Evolutionary conservation across 148 eudicot species (phyloP), one percentile per base, ranked within the genome.

Genomic region (Oxyria digyna): DNA sequence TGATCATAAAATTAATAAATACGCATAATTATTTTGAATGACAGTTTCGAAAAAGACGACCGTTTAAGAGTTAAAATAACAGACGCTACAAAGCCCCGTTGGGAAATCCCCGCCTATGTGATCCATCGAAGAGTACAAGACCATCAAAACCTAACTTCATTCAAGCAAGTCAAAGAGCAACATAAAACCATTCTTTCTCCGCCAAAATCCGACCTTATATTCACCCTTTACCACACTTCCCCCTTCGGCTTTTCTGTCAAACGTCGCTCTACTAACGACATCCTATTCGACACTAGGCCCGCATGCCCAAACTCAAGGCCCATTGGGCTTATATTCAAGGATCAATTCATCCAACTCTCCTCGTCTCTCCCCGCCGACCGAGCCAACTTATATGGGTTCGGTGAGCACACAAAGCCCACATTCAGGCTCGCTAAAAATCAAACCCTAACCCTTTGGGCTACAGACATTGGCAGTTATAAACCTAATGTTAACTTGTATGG

Each of bases 241-340:
- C 97, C 92, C 7, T 89, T 91, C 69, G 73, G 78, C 59, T 91
- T 91, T 84, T 24, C 90, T 76, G 69, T 91, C 75, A 17, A 75
- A 68, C 87, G 90, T 18, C 78, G 73, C 70, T 83, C 91, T 76
- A 71, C 88, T 75, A 31, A 42, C 17, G 86, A 81, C 59, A 68
- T 74, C 72, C 83, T 83, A 74, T 80, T 83, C 74, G 37, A 73
- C 74, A 15, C 85, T 68, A 38, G 41, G 7, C 41, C 41, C 41
- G 24, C 57, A 9, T 4, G 73, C 6, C 78, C 81, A 0, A 38
- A 38, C 8, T 5, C 84, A 69, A 29, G 76, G 0, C 62, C 31
- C 5, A 15, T 23, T 24, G 62, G 31, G 5, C 67, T 80, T 42
- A 6, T 78, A 21, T 78, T 75, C 78, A 83, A 83, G 67, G 78